phyloP scores from a whole-genome alignment of 768 basidiomycete species.

The Agaricus subrufescens region DNA sequence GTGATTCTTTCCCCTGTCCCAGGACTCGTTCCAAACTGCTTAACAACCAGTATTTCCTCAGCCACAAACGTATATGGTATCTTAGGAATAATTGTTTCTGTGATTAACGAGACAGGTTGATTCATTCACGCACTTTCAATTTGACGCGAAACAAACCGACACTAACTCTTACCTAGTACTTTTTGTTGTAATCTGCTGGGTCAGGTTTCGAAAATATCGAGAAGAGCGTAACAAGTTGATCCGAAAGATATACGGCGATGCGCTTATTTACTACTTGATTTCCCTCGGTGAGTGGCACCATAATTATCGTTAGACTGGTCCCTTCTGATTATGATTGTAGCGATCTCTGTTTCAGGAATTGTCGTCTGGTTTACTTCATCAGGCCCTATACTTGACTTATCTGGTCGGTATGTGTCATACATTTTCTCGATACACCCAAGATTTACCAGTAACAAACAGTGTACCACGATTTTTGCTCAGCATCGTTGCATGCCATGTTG shows the following conservation, averaged over 20 bases:
- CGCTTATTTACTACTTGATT: not conserved
- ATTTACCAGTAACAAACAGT: not conserved
- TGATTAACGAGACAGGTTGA: not conserved
- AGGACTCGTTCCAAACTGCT: not conserved
- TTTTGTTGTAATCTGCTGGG: not conserved
- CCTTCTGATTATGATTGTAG: not conserved
- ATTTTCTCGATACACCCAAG: not conserved
- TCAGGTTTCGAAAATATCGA: not conserved
- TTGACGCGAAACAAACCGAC: too few relatives aligned
- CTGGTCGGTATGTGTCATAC: not conserved
- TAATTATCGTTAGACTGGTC: not conserved
- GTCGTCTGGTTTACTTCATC: not conserved
- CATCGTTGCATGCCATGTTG: not conserved
- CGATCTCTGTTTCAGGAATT: not conserved
- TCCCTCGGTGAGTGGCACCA: not conserved
- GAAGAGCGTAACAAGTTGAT: not conserved
- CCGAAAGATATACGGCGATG: not conserved
- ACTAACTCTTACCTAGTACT: not conserved
- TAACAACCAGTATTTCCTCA: not conserved
- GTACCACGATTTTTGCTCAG: not conserved
- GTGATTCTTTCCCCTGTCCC: not conserved
- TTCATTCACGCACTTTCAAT: not conserved
- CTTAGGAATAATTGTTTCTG: not conserved
- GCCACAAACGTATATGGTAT: not conserved
- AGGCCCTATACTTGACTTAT: not conserved